Base-by-base conservation (phyloP, 345 rosid species). In the Schrenkiella parvula region DNA sequence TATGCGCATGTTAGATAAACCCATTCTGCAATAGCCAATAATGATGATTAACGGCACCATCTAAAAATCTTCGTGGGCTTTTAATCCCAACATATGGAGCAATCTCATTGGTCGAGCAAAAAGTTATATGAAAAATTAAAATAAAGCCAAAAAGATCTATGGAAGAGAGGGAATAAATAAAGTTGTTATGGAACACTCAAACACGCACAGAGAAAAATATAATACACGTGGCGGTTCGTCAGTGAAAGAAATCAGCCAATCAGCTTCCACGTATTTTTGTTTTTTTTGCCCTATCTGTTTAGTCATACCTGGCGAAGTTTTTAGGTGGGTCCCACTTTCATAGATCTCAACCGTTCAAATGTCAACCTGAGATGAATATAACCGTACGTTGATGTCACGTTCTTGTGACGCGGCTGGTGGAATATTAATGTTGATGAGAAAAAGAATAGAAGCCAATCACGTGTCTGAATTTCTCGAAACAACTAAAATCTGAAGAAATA, bases 1-100 rank as follows among this genome's bases (percentile, higher is more conserved):
- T 60, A 17, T 50, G 75, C 70, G 75, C 79, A 76, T 48, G 75
- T 47, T 70, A 69, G 60, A 74, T 38, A 31, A 5, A 51, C 52
- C 50, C 62, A 66, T 48, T 57, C 8, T 38, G 38, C 61, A 31
- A 38, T 67, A 68, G 42, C 74, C 70, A 75, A 68, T 68, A 68
- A 75, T 75, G 79, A 75, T 75, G 51, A 61, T 60, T 60, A 60
- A 4, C 73, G 52, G 68, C 79, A 68, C 74, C 74, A 75, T 75
- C 73, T 0, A 68, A 32, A 75, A 68, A 61, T 68, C 70, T 75
- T 68, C 57, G 64, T 75, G 11, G 64, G 64, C 70, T 75, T 73
- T 68, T 75, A 61, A 75, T 68, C 64, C 5, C 74, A 23, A 75
- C 79, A 75, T 68, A 61, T 68, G 79, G 70, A 61, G 34, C 1